Base-by-base conservation (phyloP, 192 early-diverging fungal species). In the Coemansia sp. region DNA sequence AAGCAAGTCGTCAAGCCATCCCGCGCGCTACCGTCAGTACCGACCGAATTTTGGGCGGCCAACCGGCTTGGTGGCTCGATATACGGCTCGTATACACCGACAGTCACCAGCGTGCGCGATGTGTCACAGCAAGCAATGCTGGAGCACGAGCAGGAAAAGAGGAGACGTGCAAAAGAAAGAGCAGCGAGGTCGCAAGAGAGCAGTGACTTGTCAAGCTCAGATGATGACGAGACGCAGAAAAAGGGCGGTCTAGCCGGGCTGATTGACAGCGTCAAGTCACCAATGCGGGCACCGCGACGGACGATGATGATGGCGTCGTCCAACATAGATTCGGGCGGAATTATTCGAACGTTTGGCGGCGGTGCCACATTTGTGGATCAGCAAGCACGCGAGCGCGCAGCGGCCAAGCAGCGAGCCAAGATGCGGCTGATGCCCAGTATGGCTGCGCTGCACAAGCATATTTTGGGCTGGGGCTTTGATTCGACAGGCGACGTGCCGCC, bases 381-480 rank as follows among this genome's bases (percentile, higher is more conserved):
- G 12, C 61, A 62, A 19, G 60, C 80, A 25, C 71, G 65, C 25
- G 71, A 77, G 17, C 64, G 48, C n/a, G 74, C 62, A 10, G 21
- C 56, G 19, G 71, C 68, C 19, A 84, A 83, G 57, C 72, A 78
- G 41, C 58, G 83, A 16, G 56, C 73, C 25, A 70, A 78, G 55
- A 67, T 74, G 22, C 72, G 84, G 4, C 57, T 87, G 14, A 68
- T 57, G 27, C 86, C 87, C 9, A 86, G 82, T 57, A 69, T 91
- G 59, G 68, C 73, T 19, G 60, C 45, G 10, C 60, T 92, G 22
- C 84, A 88, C 67, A 86, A 85, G 37, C 72, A 72, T 8, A 67
- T 92, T 31, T 68, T 92, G 6, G 65, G 80, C 12, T 92, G 91
- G 91, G 73, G 82, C 5, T 82, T 85, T 12, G 72, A 82, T 2